Percentiles rank a stretch among this genome's conserved stretches.
phyloP scores from a whole-genome alignment of 116 monocot genomes.

The Papilionanthe hybrid region DNA sequence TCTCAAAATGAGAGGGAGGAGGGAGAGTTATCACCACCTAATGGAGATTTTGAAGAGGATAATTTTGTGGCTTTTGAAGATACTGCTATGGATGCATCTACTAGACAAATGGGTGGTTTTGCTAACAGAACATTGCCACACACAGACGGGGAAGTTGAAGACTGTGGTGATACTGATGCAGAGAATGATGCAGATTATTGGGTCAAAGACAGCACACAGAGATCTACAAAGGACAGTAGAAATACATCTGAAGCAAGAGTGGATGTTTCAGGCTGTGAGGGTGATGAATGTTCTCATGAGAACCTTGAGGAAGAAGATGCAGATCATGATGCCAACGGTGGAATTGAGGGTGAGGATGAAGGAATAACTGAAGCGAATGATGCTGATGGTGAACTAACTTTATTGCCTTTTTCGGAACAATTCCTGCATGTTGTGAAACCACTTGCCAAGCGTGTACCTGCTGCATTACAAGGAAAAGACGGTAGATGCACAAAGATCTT shows the following conservation, averaged over 20 bases:
- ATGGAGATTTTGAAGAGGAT: slow-evolving; percentile 81
- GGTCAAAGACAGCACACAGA: slow-evolving; percentile 85
- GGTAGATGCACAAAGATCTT: slow-evolving; percentile 59
- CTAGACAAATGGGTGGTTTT: no score
- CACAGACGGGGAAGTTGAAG: slow-evolving; percentile 31
- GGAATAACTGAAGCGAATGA: slow-evolving; percentile 70
- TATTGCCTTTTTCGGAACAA: slow-evolving; percentile 59
- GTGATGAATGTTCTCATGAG: no score
- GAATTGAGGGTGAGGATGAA: slow-evolving; percentile 96
- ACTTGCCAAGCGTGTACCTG: slow-evolving; percentile 74
- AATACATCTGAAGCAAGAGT: no score
- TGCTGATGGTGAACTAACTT: slow-evolving; percentile 53
- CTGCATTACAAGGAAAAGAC: slow-evolving; percentile 43
- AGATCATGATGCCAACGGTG: slow-evolving; percentile 68
- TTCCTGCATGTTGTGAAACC: slow-evolving; percentile 63
- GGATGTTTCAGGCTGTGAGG: no score
- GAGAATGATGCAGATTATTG: slow-evolving; percentile 76
- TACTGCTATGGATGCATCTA: no score
- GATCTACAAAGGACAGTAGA: no score
- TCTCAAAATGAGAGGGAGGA: slow-evolving; percentile 68
- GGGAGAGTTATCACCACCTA: no score
- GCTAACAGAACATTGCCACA: slow-evolving; percentile 1
- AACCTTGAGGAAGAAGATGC: slow-evolving; percentile 76
- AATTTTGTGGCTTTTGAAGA: slow-evolving; percentile 55
- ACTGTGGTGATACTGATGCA: slow-evolving; percentile 38